Evolutionary conservation across 1,284 basidiomycete species (phyloP).

Genomic region (Sporisorium graminicola): DNA sequence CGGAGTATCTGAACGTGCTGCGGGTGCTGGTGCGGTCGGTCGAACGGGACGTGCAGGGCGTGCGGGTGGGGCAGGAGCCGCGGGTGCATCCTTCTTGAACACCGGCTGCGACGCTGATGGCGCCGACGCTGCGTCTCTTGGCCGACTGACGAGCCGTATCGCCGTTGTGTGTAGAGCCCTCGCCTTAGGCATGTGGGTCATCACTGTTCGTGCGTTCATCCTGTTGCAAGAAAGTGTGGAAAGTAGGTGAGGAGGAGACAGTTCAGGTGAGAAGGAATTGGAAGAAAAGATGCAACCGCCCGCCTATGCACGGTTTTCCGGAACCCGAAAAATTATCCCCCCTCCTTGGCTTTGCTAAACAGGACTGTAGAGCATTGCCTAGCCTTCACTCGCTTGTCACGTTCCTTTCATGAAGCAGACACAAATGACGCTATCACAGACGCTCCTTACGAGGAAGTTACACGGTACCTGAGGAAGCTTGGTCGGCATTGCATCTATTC

Average conservation of each 20-base stretch:
- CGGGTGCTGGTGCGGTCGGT: not conserved
- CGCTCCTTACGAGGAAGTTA: too few relatives aligned
- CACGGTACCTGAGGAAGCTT: too few relatives aligned
- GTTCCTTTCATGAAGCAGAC: not conserved
- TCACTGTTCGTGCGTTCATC: not conserved
- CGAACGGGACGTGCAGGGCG: not conserved
- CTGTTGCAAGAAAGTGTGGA: not conserved
- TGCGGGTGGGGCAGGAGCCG: conserved; percentile 9
- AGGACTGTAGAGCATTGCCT: too few relatives aligned
- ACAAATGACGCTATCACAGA: too few relatives aligned
- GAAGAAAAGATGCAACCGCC: not conserved
- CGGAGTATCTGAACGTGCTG: not conserved
- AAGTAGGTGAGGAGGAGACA: not conserved
- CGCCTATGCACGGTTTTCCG: not conserved
- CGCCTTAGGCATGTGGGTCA: not conserved
- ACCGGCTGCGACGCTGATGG: conserved; percentile 15
- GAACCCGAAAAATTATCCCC: not conserved
- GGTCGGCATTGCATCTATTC: not conserved
- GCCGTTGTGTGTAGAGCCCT: not conserved
- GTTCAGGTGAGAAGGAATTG: not conserved
- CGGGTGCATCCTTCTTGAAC: conserved; percentile 14
- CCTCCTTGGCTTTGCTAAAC: not conserved
- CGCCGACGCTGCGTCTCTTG: not conserved
- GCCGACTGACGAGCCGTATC: not conserved
- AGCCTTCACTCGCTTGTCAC: not conserved